phyloP scores from a whole-genome alignment of 306 rosid genomes.

The Phaseolus lunatus region DNA sequence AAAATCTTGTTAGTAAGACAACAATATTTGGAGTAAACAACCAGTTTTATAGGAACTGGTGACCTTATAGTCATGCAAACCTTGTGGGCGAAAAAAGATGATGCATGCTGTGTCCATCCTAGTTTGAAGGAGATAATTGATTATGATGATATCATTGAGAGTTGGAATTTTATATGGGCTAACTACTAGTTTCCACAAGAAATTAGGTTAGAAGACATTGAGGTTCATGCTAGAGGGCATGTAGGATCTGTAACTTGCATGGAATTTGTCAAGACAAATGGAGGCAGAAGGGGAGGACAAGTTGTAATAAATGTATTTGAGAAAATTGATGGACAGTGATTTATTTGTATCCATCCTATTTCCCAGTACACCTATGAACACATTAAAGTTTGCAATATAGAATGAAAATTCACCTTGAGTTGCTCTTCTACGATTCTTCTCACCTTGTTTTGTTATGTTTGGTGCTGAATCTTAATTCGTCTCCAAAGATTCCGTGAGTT shows the following conservation, averaged over 20 bases:
- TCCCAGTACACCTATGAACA: conserved; percentile 73
- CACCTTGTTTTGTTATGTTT: no score
- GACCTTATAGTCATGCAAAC: conserved; percentile 88
- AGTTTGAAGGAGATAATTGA: conserved; percentile 83
- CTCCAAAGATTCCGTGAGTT: no score
- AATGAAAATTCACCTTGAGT: conserved; percentile 1
- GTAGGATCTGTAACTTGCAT: conserved; percentile 86
- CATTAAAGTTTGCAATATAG: conserved; percentile 2
- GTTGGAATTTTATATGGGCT: conserved; percentile 96
- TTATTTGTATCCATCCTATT: conserved; percentile 83
- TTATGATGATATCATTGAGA: conserved; percentile 80
- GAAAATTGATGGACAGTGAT: conserved; percentile 78
- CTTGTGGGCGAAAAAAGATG: conserved; percentile 75
- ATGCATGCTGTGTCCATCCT: conserved; percentile 90
- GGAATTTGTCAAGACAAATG: conserved; percentile 87
- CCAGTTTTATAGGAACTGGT: conserved; percentile 73
- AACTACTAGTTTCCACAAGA: conserved; percentile 90
- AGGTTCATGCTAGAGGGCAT: conserved; percentile 77
- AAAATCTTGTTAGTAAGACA: conserved; percentile 62
- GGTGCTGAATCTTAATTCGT: no score
- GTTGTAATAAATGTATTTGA: conserved; percentile 87
- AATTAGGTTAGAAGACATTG: conserved; percentile 78
- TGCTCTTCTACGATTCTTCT: neutral
- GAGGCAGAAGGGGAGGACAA: conserved; percentile 96
- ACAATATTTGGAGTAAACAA: conserved; percentile 66